Evolutionary conservation across 2,329 filamentous ascomycete species (phyloP), one percentile per base, ranked within the genome.

Genomic region (Orbilia ellipsospora): DNA sequence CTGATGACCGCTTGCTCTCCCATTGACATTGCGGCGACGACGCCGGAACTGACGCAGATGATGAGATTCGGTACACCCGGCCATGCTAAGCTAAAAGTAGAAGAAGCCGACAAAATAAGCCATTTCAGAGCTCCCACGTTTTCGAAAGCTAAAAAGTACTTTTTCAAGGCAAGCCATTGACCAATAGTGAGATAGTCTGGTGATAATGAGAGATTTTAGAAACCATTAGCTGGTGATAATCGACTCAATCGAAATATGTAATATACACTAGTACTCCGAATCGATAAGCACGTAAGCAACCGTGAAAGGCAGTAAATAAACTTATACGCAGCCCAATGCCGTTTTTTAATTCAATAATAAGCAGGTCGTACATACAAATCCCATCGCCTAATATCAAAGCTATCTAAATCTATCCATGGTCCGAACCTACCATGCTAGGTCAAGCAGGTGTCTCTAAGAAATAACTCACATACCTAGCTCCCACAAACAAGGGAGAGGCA

Each of bases 381-480:
- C 56, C 28, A 61, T 61, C 57, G 66, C 54, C 57, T 61, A 51
- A 70, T 48, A 56, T 63, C 28, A 56, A 70, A 57, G 56, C 40
- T 40, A 54, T 62, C 60, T 70, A 63, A 63, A 63, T 70, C 66
- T 70, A 70, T 63, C 66, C 66, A 51, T 63, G 65, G 59, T 62
- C 59, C 65, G 56, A 69, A 31, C 56, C 50, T 69, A 70, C 66
- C 66, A 70, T 70, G 66, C 66, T 70, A 57, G 62, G 57, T 62
- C 28, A n/a, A 70, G 66, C 66, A 70, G 66, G 57, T 70, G 66
- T 70, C 45, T 69, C 56, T 69, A 52, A 70, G 20, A 70, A 63
- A 70, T 70, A 70, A 44, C 66, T 54, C 66, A 70, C 54, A 57
- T 51, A 63, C 40, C 40, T 36, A 26, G 36, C 16, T 13, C 16